A percentile compares a stretch with the other conserved stretches of the same genome.
These are phyloP conservation scores for Aureobasidium zeae DNA, from an alignment of 2,329 filamentous ascomycete species.

Conservation along the genomic window DNA sequence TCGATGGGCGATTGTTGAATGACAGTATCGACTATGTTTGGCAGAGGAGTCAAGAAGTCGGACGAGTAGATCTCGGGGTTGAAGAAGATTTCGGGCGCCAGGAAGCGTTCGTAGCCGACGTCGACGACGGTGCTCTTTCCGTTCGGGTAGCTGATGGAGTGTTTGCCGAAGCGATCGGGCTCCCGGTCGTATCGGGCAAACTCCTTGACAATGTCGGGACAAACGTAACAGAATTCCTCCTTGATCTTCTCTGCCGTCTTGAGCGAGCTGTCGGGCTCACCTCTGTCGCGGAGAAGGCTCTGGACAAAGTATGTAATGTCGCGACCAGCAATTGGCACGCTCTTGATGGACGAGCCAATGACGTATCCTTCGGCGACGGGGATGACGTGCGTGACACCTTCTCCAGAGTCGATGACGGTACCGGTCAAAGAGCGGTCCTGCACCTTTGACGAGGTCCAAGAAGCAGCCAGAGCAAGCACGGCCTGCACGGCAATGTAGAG, in stretches of 20 bases:
- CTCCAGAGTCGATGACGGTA: conserved; percentile 96
- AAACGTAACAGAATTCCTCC: conserved; percentile 97
- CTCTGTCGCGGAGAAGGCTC: conserved; percentile 86
- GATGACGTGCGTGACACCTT: conserved; percentile 98
- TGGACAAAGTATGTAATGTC: conserved; percentile 99
- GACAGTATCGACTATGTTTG: conserved; percentile 87
- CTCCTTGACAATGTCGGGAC: conserved; percentile 97
- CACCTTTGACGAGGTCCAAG: conserved; percentile 97
- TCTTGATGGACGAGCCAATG: conserved; percentile 98
- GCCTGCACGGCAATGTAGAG: conserved; percentile 98
- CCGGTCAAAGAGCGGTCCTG: conserved; percentile 92
- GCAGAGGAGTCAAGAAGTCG: conserved; percentile 92
- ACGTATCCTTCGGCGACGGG: conserved; percentile 98
- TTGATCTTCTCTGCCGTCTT: conserved; percentile 98
- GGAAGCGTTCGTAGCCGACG: conserved; percentile 94
- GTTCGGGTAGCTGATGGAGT: conserved; percentile 76
- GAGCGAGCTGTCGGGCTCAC: conserved; percentile 90
- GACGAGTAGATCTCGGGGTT: conserved; percentile 99
- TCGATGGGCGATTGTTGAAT: conserved; percentile 98
- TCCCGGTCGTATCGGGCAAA: conserved; percentile 92
- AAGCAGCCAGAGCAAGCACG: conserved; percentile 88
- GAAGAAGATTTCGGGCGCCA: conserved; percentile 98
- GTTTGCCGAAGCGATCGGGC: conserved; percentile 77
- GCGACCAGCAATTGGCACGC: conserved; percentile 92
- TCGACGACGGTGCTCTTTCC: conserved; percentile 80